Percentiles rank a stretch among this genome's conserved stretches.
phyloP scores from a whole-genome alignment of 1,139 yeast genomes.

The Yamadazyma siamensis region DNA sequence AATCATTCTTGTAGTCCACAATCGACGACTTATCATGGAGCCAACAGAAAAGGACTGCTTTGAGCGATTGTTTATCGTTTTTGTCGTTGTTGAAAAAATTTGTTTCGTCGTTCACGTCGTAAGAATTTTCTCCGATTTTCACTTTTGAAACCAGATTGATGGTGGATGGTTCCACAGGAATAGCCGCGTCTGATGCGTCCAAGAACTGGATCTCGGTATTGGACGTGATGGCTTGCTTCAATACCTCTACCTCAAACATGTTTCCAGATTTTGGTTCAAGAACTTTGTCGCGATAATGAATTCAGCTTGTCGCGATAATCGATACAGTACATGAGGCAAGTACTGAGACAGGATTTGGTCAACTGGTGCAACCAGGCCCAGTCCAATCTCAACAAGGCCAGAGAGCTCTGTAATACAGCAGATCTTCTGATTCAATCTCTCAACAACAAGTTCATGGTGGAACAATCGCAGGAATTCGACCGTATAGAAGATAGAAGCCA shows the following conservation, averaged over 20 bases:
- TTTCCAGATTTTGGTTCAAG: neutral
- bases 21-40: slow-evolving; percentile 68
- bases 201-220: slow-evolving; percentile 21
- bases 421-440: slow-evolving; percentile 18
- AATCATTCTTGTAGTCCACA: slow-evolving; percentile 76
- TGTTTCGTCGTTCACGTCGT: slow-evolving; percentile 45
- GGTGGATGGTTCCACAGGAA: slow-evolving; percentile 16
- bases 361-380: slow-evolving; percentile 7
- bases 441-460: slow-evolving; percentile 13
- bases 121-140: slow-evolving; percentile 23
- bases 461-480: slow-evolving; percentile 19
- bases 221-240: slow-evolving; percentile 8
- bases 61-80: slow-evolving; percentile 47
- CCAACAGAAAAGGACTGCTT: slow-evolving; percentile 80
- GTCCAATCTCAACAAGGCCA: slow-evolving; percentile 27
- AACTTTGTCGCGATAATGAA: neutral
- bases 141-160: no score
- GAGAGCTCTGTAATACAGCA: slow-evolving; percentile 30
- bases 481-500: slow-evolving; percentile 21
- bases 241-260: slow-evolving; percentile 7
- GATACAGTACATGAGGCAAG: neutral
- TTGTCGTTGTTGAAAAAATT: slow-evolving; percentile 49
- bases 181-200: neutral
- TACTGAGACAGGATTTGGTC: slow-evolving; percentile 1
- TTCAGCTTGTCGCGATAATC: neutral